Evolutionary conservation across 1,284 basidiomycete species (phyloP), one percentile per base, ranked within the genome.

Genomic region (Rhodotorula sp.): DNA sequence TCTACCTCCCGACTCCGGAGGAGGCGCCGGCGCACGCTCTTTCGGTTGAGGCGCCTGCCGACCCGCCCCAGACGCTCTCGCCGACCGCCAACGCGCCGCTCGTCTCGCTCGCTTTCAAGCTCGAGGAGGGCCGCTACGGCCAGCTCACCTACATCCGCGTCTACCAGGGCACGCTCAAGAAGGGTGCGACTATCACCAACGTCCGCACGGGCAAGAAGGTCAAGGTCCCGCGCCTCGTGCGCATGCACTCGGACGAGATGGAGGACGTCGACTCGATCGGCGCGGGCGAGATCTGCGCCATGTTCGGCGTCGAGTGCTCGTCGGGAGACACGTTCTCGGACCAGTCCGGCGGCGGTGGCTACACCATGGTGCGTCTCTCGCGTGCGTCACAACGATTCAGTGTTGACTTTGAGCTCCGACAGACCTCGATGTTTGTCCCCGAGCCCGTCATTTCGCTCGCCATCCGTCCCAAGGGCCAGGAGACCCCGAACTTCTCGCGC

Each of bases 191-290:
- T 74, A 96, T 99, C 79, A 94, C 87, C 84, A 97, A 99, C 80
- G 93, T 92, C 9, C 86, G 95, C 56, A 96, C 94, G 27, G 97
- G 95, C 63, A 99, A 98, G 86, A 93, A 90, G 83, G 92, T 98
- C 84, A 98, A 99, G 84, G 92, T 99, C n/a, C 95, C 96, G 13
- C 87, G 96, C 61, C 84, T 99, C 73, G 97, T 98, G 71, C 87
- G 95, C 71, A 97, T 99, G 97, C 97, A 99, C 83, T 90, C 90
- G 81, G 93, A 99, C 80, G 96, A 99, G 83, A 98, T 99, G 97
- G 97, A 99, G 89, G 97, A 99, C 78, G 91, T 99, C 70, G 91
- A 96, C 58, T 87, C 88, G 52, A 91, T 99, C 77, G 93, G 93
- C 0, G 92, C 96, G n/a, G 97, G 97, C 67, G 97, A 99, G 85